phyloP scores from a whole-genome alignment of 2,329 filamentous ascomycete species.

The Pseudogymnoascus destructans region DNA sequence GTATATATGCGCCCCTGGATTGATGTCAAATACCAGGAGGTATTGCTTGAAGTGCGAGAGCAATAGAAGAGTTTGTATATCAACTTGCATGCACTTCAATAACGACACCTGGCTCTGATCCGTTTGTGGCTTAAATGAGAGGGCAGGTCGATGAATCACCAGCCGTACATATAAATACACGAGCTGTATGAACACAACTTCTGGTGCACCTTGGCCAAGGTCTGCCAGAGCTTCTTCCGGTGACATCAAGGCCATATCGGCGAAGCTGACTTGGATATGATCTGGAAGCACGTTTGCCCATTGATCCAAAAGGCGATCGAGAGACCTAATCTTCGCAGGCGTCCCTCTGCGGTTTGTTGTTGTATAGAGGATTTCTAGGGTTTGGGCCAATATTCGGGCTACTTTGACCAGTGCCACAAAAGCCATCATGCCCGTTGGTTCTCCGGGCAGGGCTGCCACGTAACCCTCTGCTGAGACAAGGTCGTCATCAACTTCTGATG shows the following conservation, averaged over 20 bases:
- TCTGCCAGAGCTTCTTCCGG: conserved; percentile 7
- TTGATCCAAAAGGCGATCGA: conserved; percentile 13
- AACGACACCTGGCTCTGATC: neutral
- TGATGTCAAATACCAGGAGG: conserved; percentile 12
- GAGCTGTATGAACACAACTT: conserved; percentile 14
- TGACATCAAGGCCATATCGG: neutral
- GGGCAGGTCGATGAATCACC: conserved; percentile 11
- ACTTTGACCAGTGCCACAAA: conserved; percentile 15
- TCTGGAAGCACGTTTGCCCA: conserved; percentile 14
- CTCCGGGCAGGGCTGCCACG: conserved; percentile 10
- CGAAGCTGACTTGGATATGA: conserved; percentile 11
- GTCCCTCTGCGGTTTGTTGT: conserved; percentile 13
- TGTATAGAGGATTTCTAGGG: conserved; percentile 14
- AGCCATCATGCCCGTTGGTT: conserved; percentile 14
- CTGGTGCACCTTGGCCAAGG: conserved; percentile 7
- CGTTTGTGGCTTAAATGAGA: conserved; percentile 9
- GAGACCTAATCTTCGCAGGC: conserved; percentile 12
- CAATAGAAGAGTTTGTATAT: neutral
- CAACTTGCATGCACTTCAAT: neutral
- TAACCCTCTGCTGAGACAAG: conserved; percentile 13
- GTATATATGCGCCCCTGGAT: conserved; percentile 14
- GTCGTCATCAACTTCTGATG: conserved; percentile 15
- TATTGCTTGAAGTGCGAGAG: neutral
- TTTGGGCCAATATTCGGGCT: conserved; percentile 11
- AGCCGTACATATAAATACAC: conserved; percentile 12